Evolutionary conservation across 148 eudicot genomes (phyloP), one percentile per base, ranked within the genome.

Genomic region (Tetragonia tetragonoides): DNA sequence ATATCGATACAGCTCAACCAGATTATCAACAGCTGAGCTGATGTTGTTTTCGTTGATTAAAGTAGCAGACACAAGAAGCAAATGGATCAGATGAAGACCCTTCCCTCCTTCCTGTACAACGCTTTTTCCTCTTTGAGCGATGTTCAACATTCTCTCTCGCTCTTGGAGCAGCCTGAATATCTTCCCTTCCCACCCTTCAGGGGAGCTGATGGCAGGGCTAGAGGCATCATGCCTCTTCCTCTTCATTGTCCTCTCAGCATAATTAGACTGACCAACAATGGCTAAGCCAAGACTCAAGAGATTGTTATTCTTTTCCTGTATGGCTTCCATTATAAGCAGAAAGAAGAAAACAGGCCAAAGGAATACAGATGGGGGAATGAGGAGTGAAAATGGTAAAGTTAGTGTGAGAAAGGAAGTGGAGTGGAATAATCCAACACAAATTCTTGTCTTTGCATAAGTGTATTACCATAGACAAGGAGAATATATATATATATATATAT

Each of bases 61-160:
- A 16, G 91, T 85, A 24, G 95, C 95, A 0, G 93, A 79, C 5
- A 86, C 69, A 46, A 93, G 90, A 23, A 93, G 78, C 23, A 83
- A 79, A 81, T 93, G 91, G 78, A 90, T 88, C 79, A 90, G 63
- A 54, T 88, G 87, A 66, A 87, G 88, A 60, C 94, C 89, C n/a
- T 85, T 82, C 59, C 81, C 85, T 24, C 83, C 87, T 37, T 83
- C 90, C 66, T 77, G 85, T 21, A 56, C 53, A n/a, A 34, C 69
- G 7, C 64, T 72, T 74, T 77, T 78, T 24, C 81, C 64, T 56
- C 75, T 81, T 28, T 79, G 78, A 40, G 84, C 72, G 0, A 62
- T 69, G 49, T 73, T 87, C 77, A 84, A 41, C 92, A 89, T 88
- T 54, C 79, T 70, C 66, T 88, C 88, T 37, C 97, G 83, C 47